phyloP scores from a whole-genome alignment of 2,329 filamentous ascomycete species.

The Fusarium musae region DNA sequence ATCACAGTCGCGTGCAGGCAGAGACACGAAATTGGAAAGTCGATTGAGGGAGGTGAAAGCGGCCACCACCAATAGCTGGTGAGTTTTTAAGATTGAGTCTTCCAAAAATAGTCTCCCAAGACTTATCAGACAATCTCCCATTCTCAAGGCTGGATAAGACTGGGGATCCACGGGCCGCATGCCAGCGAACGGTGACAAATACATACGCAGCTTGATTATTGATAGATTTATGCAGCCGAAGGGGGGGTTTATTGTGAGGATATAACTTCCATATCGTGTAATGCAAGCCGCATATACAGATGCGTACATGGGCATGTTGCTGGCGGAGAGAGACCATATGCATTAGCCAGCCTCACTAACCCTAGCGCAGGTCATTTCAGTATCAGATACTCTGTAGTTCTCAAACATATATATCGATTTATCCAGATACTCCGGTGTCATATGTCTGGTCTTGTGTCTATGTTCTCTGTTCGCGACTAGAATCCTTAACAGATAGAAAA shows the following conservation, averaged over 20 bases:
- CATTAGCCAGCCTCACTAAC: background rate
- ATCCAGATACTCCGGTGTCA: background rate
- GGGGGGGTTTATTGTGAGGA: background rate
- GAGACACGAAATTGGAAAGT: background rate
- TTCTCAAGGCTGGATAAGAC: constrained; percentile 15
- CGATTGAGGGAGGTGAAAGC: constrained; percentile 6
- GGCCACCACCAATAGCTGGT: constrained; percentile 13
- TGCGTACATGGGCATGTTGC: background rate
- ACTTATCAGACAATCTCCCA: constrained; percentile 31
- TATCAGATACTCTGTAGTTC: background rate
- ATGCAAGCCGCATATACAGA: background rate
- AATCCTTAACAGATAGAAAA: background rate
- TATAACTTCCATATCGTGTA: background rate
- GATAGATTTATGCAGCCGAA: constrained; percentile 9
- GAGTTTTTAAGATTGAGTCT: constrained; percentile 36
- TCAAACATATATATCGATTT: background rate
- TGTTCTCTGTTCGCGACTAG: background rate
- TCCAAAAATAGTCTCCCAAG: constrained; percentile 33
- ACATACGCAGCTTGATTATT: constrained; percentile 1
- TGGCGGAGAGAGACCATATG: background rate
- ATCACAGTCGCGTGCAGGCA: background rate
- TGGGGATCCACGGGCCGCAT: constrained; percentile 26
- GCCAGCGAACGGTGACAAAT: constrained; percentile 22
- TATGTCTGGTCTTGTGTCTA: background rate
- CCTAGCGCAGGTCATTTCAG: background rate